Evolutionary conservation across 352 stramenopile species (phyloP), one percentile per base, ranked within the genome.

Genomic region (Phytophthora meadii): DNA sequence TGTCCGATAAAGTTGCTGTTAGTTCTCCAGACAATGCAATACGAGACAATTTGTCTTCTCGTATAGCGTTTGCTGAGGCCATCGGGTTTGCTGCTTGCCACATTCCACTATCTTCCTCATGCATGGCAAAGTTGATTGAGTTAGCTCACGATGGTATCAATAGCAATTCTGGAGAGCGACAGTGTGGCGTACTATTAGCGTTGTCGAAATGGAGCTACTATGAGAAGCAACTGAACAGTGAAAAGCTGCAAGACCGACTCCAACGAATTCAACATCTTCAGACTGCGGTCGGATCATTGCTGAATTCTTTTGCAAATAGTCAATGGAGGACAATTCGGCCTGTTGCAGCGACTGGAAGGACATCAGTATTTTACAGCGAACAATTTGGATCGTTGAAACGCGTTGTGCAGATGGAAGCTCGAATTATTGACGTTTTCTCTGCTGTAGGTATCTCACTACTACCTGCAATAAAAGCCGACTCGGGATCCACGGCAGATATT

Each of bases 1-100:
- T 39, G 36, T 49, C 30, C 8, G 6, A 4, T 65, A 22, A 11
- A 25, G 4, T 55, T n/a, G 32, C 39, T 19, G 59, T 14, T 24
- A 11, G 44, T 48, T 62, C 46, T 3, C 22, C n/a, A 7, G 37
- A 63, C 10, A 44, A 40, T 48, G 27, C 30, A 47, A 17, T 14
- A 30, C 59, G 19, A 52, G 48, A 68, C 4, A 73, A 70, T 25
- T 30, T 70, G 30, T 50, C 37, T 2, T 78, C 78, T 36, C 74
- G 81, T 34, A 78, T 89, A 5, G 68, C 58, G 2, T 89, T 87
- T 59, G 84, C 81, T 11, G 79, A 94, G 41, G 82, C 82, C 0
- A 58, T 92, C 28, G 86, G 75, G 0, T 79, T 80, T 54, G 45
- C 83, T n/a, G 54, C 48, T 27, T 64, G 77, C 3, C 59, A 55